Evolutionary conservation across 2,329 filamentous ascomycete genomes (phyloP), one percentile per base, ranked within the genome.

Genomic region (Catunica adiposa): DNA sequence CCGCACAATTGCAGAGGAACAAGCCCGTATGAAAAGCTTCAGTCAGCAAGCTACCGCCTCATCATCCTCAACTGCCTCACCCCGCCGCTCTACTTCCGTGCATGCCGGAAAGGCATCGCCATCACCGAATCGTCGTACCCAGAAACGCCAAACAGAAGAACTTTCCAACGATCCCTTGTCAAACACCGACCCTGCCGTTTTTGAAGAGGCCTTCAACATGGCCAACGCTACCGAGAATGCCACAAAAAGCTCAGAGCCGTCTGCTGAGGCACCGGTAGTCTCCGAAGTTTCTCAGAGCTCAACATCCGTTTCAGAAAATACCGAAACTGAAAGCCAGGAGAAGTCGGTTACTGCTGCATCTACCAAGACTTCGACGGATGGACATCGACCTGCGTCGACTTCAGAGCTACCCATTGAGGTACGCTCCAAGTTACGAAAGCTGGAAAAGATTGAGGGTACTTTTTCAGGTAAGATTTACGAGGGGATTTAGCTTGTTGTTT

Each of bases 401-500:
- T 65, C 64, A 38, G 85, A 88, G 55, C 68, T 95, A 31, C 77
- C 88, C 0, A 76, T 81, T 2, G 87, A 95, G 51, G 75, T 95
- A 26, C 80, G 79, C 56, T 74, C 79, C 29, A 89, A 83, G 66
- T 70, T 97, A 61, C 80, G 84, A 59, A 90, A 87, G 67, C 73
- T 97, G n/a, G 89, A 94, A 57, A 95, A 89, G 67, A 73, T 97
- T 20, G 90, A 96, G 65, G 75, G 80, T 3, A 87, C 85, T 57
- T 97, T 97, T 67, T 81, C 86, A 65, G 87, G 86, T 89, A 73
- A 46, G 67, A 60, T 57, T 56, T n/a, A 23, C 25, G 15, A 15
- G 9, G 22, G 2, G 15, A 48, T 7, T 17, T 14, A 7, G 29
- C 2, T 56, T 14, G 6, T 3, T 52, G 44, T 8, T 31, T 40